Base-by-base conservation (phyloP, 2,329 filamentous ascomycete genomes). In the Fusarium continuum region DNA sequence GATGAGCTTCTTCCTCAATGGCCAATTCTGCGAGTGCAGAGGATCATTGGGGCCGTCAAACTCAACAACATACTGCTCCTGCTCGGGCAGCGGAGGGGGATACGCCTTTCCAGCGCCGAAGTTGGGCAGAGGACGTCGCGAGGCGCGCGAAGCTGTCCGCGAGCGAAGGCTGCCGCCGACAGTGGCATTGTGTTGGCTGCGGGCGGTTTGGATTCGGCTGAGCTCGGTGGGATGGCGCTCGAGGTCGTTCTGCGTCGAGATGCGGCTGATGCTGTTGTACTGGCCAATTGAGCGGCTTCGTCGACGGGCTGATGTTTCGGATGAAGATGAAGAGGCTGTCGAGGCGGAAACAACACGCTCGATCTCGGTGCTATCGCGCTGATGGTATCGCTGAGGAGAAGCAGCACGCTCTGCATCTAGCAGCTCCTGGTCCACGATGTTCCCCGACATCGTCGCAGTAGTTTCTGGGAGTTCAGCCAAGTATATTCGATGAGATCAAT, bases 11-110 rank as follows among this genome's bases (percentile, higher is more conserved):
- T 91, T 93, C 72, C 79, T 85, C 49, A 91, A 72, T 0, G 90
- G 83, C 93, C 93, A 97, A 74, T 97, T 97, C 78, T 94, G 91
- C 2, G 92, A 90, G 75, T 96, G 92, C 58, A 93, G 72, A 3
- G 92, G 92, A 70, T 97, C 93, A 64, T 93, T 83, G 2, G 87
- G 89, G 0, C 92, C 93, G 67, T 93, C 89, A 72, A 96, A 97
- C 75, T 92, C 91, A 36, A 93, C 91, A 1, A 93, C 90, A 71
- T 93, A 94, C 64, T 91, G 87, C 69, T 93, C 91, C 67, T 84
- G 82, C 13, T 88, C 85, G 3, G 90, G 90, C 35, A 93, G 73
- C 1, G 79, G 81, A 4, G 90, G 90, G 4, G 91, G 91, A 69
- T 87, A 92, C 1, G 87, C 82, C 77, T 92, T 93, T n/a, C 88